Base-by-base conservation (phyloP, 768 basidiomycete species). In the Aureoboletus auriporus region DNA sequence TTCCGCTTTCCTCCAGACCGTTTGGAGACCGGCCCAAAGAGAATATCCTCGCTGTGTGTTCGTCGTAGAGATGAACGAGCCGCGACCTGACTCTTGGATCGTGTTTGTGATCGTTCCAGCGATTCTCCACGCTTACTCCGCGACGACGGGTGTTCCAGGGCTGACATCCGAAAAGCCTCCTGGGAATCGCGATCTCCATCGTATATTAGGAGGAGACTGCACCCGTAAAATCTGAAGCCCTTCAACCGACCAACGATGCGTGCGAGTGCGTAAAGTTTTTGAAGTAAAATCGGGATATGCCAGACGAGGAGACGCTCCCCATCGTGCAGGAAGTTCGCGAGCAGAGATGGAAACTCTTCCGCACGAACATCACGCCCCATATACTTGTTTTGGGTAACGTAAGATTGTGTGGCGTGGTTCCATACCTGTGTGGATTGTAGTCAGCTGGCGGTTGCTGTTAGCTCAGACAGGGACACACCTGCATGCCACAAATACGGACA, bases 161-260 rank as follows among this genome's bases (percentile, higher is more conserved):
- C 75, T 35, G 76, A 79, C 10, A 76, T 66, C 14, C 81, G 75
- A 63, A 86, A 84, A 16, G 75, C 76, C 57, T 90, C 86, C 68
- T 98, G 96, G 1, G 82, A 78, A 56, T 93, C 91, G 38, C 74
- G 76, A 64, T 98, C 94, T 36, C 96, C 96, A 63, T 99, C 96
- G 67, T 99, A 99, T 63, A 98, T 95, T 63, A 98, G 80, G 44
- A 99, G 82, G 39, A 99, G 80, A 55, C 89, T 93, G 70, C 95
- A 97, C 12, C 96, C 96, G 64, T 99, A 99, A 69, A 99, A 98
- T 42, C 96, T 83, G 71, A 90, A 99, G n/a, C 96, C 93, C 58
- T 86, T 89, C 51, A 99, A 73, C 8, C 87, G 81, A 63, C 84
- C 77, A 59, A 98, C 78, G 70, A 98, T 96, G 41, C 84, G 81